These are phyloP conservation scores for Lactifluus echinatus DNA, from an alignment of 768 basidiomycete genomes.

Conservation along the genomic window DNA sequence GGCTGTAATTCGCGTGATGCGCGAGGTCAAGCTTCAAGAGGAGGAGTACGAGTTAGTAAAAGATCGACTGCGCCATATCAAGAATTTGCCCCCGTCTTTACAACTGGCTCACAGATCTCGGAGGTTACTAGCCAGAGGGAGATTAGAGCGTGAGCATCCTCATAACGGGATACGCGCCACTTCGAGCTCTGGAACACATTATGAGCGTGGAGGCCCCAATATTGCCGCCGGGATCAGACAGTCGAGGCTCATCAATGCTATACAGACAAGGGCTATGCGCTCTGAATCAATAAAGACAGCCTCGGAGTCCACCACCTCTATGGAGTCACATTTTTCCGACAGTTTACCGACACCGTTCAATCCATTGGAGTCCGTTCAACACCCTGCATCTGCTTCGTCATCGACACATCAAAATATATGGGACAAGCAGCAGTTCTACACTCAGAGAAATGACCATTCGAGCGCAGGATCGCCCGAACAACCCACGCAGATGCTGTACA, in stretches of 20 bases:
- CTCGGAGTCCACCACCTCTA: constrained; percentile 13
- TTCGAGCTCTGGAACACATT: background rate
- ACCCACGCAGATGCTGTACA: constrained; percentile 13
- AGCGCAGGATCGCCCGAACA: background rate
- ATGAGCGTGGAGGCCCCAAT: background rate
- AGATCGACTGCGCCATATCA: constrained; percentile 46
- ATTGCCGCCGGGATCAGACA: constrained; percentile 10
- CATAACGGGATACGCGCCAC: constrained; percentile 15
- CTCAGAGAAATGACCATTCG: background rate
- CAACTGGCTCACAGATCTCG: constrained; percentile 65
- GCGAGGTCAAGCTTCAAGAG: constrained; percentile 79
- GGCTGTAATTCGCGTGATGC: constrained; percentile 65
- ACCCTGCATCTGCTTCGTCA: background rate
- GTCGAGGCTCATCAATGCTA: constrained; percentile 15
- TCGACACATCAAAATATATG: background rate
- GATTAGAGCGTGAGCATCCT: constrained; percentile 39
- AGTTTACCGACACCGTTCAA: background rate
- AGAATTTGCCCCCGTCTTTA: constrained; percentile 44
- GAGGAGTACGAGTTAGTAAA: constrained; percentile 78
- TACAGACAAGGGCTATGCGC: constrained; percentile 11
- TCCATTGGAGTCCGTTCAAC: background rate
- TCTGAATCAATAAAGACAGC: constrained; percentile 18
- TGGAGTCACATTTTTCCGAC: constrained; percentile 10
- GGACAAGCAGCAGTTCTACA: constrained; percentile 3
- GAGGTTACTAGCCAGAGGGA: constrained; percentile 62